Evolutionary conservation across 83 land plant species (phyloP), one percentile per base, ranked within the genome.

Genomic region (Picea mariana): DNA sequence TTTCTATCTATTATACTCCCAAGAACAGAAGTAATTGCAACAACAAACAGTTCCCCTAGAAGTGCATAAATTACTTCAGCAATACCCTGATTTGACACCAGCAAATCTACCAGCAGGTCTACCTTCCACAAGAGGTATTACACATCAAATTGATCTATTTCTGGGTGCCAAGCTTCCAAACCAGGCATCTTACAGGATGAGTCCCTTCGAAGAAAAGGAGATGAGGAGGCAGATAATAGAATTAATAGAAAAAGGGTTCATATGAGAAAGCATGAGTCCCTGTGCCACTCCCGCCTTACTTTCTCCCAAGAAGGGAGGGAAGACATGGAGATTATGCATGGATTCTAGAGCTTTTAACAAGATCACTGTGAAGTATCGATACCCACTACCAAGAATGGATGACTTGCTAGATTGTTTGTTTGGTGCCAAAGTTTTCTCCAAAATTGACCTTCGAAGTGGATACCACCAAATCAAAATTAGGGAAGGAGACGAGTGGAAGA

Each of bases 91-190:
- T 4, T 20, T 83, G 5, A 66, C 59, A 6, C 75, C 49, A 17
- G 23, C 8, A 0, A 62, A 66, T 2, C 61, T 83, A 6, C 80
- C 76, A 24, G 20, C 11, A 67, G 84, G 76, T 6, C 78, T 78
- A 21, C 80, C 75, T 52, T 75, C 62, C 2, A 16, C 21, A 40
- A 21, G 47, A 6, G 62, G 68, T 6, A 83, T 83, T 55, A 69
- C 66, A 24, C 75, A 78, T 9, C 80, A 83, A 18, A 67, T 78
- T 67, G 77, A 83, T 55, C 24, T 83, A 5, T 15, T 77, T 49
- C 77, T 65, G 11, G 40, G 18, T 58, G 80, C 84, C 9, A 83
- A 80, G 27, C 18, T 83, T 11, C 75, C 84, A 18, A 78, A 83
- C 21, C 23, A 24, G 13, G 76, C 47, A 3, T 62, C 78, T 67